Conservation (phyloP, 1,284 basidiomycete species). For the Sanghuangporus sanghuang region DNA sequence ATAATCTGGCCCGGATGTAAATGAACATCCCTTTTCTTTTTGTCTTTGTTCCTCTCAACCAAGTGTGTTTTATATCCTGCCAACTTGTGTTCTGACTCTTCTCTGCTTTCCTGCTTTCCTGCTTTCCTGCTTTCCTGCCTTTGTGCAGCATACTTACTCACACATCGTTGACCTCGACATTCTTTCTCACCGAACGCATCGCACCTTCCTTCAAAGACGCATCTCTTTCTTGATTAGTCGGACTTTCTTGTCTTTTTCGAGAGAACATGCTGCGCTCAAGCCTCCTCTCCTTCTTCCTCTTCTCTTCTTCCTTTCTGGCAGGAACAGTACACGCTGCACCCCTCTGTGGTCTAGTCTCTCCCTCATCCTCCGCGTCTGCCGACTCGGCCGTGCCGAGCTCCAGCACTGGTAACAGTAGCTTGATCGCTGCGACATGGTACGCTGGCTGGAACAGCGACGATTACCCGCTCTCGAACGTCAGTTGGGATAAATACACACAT, state of each 20-base stretch:
- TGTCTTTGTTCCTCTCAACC: not conserved
- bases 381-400: not conserved
- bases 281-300: not conserved
- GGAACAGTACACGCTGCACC: not conserved
- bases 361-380: not conserved
- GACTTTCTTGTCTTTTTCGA: conserved; percentile 21
- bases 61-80: too few relatives aligned
- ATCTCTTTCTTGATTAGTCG: too few relatives aligned
- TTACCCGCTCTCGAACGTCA: conserved; percentile 44
- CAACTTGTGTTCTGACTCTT: too few relatives aligned
- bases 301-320: not conserved
- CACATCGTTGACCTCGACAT: too few relatives aligned
- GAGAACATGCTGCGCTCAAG: too few relatives aligned
- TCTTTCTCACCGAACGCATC: too few relatives aligned
- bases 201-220: too few relatives aligned
- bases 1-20: not conserved
- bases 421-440: conserved; percentile 55
- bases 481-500: conserved; percentile 59
- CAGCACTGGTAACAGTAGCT: conserved; percentile 3
- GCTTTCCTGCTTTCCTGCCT: too few relatives aligned
- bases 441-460: conserved; percentile 52
- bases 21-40: not conserved
- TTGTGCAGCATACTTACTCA: too few relatives aligned
- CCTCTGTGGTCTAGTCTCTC: not conserved
- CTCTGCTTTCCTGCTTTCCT: too few relatives aligned